Base-by-base conservation (phyloP, 2,329 filamentous ascomycete genomes). In the Colletotrichum sp. region DNA sequence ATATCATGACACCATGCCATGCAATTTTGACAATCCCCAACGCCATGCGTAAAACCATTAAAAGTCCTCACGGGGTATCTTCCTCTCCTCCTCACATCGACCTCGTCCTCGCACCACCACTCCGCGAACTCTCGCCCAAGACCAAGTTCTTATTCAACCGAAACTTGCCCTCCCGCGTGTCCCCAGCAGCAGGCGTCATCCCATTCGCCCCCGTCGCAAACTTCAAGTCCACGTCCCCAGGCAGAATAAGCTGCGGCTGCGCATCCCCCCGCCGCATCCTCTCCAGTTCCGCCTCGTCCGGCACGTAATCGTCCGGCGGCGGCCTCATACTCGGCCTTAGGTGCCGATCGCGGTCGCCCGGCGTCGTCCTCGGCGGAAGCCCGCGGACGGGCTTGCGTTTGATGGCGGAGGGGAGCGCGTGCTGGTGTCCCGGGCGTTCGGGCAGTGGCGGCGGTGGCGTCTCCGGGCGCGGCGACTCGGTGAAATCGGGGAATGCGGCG, bases 231-330 rank as follows among this genome's bases (percentile, higher is more conserved):
- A 72, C 64, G 26, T 75, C 70, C 18, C 66, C 73, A 4, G 73
- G 63, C 57, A 77, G 55, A 5, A 80, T 77, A 3, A 80, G 69
- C 72, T 81, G 80, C 16, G 80, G 79, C 72, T 81, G 80, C 10
- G 77, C 62, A 13, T 81, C 80, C 4, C 80, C 80, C 65, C 80
- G 57, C 60, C 71, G 60, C 34, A 73, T 70, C 65, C 80, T 71
- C 76, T 69, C 75, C 66, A 78, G 39, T 69, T 81, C 79, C n/a
- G 66, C 77, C 65, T 69, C 75, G 57, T 79, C 78, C 9, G 79
- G 78, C 44, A 75, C 74, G 34, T 81, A 78, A 12, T 77, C 80
- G 16, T 75, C 72, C 21, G 77, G 76, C 30, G 73, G 79, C 59
- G 67, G 73, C 36, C 76, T 57, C 77, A 79, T 63, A 36, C 52